Evolutionary conservation across 2,329 filamentous ascomycete species (phyloP).

Genomic region (Hypoxylon sp.): DNA sequence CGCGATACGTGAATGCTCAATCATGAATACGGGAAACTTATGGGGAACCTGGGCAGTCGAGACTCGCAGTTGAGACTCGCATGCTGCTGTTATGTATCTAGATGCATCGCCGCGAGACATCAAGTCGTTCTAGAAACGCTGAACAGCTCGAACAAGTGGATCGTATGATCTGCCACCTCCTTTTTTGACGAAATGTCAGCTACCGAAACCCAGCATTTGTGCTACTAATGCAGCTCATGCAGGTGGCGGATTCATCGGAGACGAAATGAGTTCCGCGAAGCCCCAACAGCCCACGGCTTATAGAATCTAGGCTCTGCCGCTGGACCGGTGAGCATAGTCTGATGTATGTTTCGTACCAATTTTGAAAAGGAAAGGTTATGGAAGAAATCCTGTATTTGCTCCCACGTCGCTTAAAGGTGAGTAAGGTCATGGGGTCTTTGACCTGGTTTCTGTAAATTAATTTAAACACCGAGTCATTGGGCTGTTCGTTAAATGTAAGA

Average conservation of each 20-base stretch:
- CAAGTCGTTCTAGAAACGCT: constrained; percentile 17
- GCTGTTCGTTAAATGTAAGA: neutral
- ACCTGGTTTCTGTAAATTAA: constrained; percentile 18
- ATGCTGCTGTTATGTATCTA: neutral
- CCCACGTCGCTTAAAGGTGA: neutral
- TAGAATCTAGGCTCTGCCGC: constrained; percentile 12
- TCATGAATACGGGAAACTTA: constrained; percentile 10
- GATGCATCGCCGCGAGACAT: neutral
- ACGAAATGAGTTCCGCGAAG: constrained; percentile 11
- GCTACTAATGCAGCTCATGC: constrained; percentile 34
- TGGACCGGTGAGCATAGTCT: constrained; percentile 22
- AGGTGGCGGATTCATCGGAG: constrained; percentile 22
- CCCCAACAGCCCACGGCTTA: constrained; percentile 5
- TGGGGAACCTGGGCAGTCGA: constrained; percentile 5
- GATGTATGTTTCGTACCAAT: constrained; percentile 1
- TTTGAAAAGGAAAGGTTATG: neutral
- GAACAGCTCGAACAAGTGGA: constrained; percentile 3
- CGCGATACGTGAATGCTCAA: constrained; percentile 8
- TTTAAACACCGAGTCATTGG: constrained; percentile 10
- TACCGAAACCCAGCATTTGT: constrained; percentile 21
- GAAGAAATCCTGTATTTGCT: constrained; percentile 13
- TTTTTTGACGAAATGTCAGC: constrained; percentile 17
- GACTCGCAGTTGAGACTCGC: constrained; percentile 9
- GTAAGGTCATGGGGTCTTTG: neutral
- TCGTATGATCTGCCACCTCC: constrained; percentile 18